These are phyloP conservation scores for Fraxinus quadrangulata DNA, from an alignment of 257 asterid genomes.

Conservation along the genomic window DNA sequence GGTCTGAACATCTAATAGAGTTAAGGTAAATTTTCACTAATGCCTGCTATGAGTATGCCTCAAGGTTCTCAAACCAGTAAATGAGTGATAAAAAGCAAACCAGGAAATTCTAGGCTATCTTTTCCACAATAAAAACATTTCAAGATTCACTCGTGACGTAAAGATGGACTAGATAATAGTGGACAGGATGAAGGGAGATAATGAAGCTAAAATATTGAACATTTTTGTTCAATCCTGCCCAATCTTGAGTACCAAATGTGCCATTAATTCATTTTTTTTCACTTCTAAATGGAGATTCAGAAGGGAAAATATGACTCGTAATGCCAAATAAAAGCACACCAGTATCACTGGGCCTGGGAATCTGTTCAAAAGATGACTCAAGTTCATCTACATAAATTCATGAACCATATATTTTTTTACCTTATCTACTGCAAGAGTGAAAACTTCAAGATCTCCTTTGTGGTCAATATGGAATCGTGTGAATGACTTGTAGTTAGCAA, in stretches of 20 bases:
- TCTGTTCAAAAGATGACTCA: neutral
- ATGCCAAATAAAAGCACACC: neutral
- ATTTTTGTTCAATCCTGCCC: neutral
- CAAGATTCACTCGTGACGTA: neutral
- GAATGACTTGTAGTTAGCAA: slow-evolving; percentile 93
- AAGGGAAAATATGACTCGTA: neutral
- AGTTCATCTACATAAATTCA: neutral
- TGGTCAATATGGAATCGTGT: slow-evolving; percentile 78
- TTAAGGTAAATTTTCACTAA: no score
- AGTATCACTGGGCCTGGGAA: neutral
- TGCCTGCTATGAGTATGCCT: no score
- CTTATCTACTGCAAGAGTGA: slow-evolving; percentile 97
- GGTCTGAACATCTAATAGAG: no score
- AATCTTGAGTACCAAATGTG: neutral
- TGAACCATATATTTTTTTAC: slow-evolving; percentile 32
- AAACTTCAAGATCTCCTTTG: slow-evolving; percentile 83
- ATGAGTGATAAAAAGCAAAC: no score
- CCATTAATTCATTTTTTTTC: neutral
- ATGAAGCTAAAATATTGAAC: neutral
- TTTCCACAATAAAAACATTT: neutral
- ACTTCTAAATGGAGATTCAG: neutral
- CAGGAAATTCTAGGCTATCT: neutral
- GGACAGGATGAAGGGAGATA: neutral
- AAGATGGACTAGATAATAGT: neutral
- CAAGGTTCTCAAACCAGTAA: no score